phyloP scores from a whole-genome alignment of 129 eudicot genomes.

The Artemisia tridentata region DNA sequence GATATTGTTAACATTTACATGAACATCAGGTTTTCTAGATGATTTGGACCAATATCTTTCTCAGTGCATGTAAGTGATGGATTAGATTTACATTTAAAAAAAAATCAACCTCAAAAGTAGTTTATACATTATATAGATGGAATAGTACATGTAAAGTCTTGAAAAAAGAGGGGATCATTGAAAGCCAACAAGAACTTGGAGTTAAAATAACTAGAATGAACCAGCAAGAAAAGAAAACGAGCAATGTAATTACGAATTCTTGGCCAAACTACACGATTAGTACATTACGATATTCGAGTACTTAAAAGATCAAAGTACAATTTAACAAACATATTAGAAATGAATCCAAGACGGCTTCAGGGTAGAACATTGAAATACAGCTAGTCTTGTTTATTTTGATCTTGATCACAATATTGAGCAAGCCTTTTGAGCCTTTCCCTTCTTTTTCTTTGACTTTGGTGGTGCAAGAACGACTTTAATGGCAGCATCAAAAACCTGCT shows the following conservation, averaged over 20 bases:
- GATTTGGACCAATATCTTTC: neutral
- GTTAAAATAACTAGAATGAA: neutral
- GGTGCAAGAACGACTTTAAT: constrained; percentile 91
- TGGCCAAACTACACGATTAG: constrained; percentile 28
- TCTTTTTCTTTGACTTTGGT: constrained; percentile 83
- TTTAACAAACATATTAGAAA: constrained; percentile 32
- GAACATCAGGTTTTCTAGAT: no score
- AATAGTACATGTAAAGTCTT: no score
- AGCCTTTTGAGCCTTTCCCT: constrained; percentile 73
- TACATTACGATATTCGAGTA: constrained; percentile 32
- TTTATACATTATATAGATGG: no score
- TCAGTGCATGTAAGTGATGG: neutral
- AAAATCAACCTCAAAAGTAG: no score
- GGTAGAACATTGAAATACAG: constrained; percentile 27
- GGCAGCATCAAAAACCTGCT: constrained; percentile 86
- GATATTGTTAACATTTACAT: no score
- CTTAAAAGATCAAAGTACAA: constrained; percentile 31
- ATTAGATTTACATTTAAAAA: neutral
- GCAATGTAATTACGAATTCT: constrained; percentile 21
- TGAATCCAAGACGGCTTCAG: constrained; percentile 23
- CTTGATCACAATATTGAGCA: constrained; percentile 78
- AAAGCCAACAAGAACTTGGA: neutral
- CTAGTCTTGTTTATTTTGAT: constrained; percentile 16
- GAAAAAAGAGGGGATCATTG: neutral
- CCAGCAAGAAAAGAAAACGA: neutral